Percentiles rank a stretch among this genome's conserved stretches.
Conservation (phyloP, 441 rosid genomes). For the Kokia cookei region DNA sequence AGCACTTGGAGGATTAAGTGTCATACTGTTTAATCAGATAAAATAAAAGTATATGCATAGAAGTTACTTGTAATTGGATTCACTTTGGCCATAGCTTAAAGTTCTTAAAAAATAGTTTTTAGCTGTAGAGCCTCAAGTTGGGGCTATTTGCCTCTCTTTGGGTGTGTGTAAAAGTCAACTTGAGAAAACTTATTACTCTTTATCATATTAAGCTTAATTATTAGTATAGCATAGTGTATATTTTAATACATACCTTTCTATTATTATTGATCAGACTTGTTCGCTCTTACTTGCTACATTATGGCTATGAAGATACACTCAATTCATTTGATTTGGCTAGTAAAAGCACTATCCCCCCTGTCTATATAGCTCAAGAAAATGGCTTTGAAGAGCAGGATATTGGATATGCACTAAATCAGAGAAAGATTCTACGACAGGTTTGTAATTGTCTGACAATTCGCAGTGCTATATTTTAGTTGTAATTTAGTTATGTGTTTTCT, state of each 20-base stretch:
- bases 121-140: neutral
- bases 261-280: slow-evolving; percentile 56
- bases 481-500: neutral
- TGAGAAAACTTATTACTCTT: neutral
- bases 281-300: slow-evolving; percentile 80
- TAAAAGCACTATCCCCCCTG: slow-evolving; percentile 61
- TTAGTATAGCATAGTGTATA: too few relatives aligned
- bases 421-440: slow-evolving; percentile 83
- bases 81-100: neutral
- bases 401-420: slow-evolving; percentile 63
- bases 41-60: neutral
- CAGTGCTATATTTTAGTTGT: neutral
- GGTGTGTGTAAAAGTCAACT: neutral
- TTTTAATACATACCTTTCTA: neutral
- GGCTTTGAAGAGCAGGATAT: slow-evolving; percentile 56
- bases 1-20: neutral
- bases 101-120: neutral
- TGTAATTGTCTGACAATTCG: slow-evolving; percentile 6
- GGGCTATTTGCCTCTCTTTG: neutral
- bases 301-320: slow-evolving; percentile 90
- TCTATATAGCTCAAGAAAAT: slow-evolving; percentile 51
- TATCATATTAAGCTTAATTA: neutral
- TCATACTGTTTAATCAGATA: neutral
- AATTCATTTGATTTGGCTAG: slow-evolving; percentile 76
- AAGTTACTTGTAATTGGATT: neutral